Evolutionary conservation across 2,329 filamentous ascomycete genomes (phyloP), one percentile per base, ranked within the genome.

Genomic region (Claviceps spartinae): DNA sequence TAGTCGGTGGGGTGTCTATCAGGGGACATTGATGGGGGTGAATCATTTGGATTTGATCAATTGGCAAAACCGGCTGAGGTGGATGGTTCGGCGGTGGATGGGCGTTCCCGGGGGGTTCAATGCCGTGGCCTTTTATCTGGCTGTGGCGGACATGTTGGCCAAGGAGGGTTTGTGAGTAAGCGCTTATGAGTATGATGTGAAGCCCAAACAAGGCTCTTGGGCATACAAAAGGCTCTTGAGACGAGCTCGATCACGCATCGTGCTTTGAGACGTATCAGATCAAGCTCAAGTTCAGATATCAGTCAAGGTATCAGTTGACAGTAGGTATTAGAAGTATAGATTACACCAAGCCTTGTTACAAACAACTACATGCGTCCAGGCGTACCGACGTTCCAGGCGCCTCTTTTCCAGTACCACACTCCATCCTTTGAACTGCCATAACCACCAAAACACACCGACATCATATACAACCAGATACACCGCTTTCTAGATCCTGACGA

Each of bases 71-170:
- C 67, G 76, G 54, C 55, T 83, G 38, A 69, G 71, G 48, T 83
- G 75, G 72, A 72, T 72, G 42, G 59, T 78, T 43, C 67, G 83
- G 48, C 59, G 72, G 52, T 69, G 69, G 68, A 69, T 74, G 63
- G 80, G 80, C 1, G 70, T 74, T 55, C 69, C 71, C 58, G 72
- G 70, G 53, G 81, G 75, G 16, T 85, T 85, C 59, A 85, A 84
- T 60, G 81, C 81, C 2, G 74, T 84, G 53, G 81, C 81, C 0
- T 83, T 85, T 59, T 85, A 85, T 58, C 71, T 84, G 2, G 79
- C 76, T 54, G 79, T 85, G 59, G 76, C 75, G 11, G 78, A 86
- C 60, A 87, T 86, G 83, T 68, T 88, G 48, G 81, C 84, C 2
- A 83, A 82, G 59, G 82, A 87, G 61, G 81, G 78, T 1, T 55